phyloP scores from a whole-genome alignment of 2,329 filamentous ascomycete genomes.

The Colletotrichum cordylinicola region DNA sequence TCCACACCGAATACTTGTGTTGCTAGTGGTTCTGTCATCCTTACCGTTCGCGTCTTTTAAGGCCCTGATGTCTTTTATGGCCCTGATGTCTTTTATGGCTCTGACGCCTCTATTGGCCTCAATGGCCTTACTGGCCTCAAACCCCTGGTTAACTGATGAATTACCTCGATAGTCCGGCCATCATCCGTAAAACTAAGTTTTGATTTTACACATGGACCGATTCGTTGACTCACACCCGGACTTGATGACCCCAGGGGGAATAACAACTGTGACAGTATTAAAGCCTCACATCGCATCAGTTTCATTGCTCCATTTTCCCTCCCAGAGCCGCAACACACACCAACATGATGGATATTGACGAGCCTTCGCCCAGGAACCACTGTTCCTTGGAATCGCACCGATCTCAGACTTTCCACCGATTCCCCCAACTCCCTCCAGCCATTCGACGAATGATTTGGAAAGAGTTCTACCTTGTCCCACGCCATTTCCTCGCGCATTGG shows the following conservation, averaged over 20 bases:
- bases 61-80: background rate
- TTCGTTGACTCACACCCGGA: background rate
- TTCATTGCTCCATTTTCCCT: background rate
- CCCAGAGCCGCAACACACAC: background rate
- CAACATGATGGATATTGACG: background rate
- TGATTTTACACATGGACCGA: background rate
- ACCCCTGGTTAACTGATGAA: background rate
- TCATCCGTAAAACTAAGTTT: background rate
- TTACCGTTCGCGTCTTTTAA: background rate
- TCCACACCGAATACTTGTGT: background rate
- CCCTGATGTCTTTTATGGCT: background rate
- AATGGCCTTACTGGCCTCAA: background rate
- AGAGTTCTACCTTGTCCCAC: background rate
- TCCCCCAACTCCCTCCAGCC: background rate
- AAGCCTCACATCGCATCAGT: background rate
- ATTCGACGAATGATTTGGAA: background rate
- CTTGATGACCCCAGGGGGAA: background rate
- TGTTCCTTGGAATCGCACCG: background rate
- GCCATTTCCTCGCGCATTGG: background rate
- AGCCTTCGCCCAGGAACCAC: background rate
- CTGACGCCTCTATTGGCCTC: background rate
- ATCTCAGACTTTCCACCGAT: background rate
- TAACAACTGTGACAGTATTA: background rate
- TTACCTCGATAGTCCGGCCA: background rate
- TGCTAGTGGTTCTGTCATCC: background rate